Percentiles rank a stretch among this genome's conserved stretches.
These are phyloP conservation scores for Rachicladosporium sp. DNA, from an alignment of 2,329 filamentous ascomycete species.

Conservation along the genomic window DNA sequence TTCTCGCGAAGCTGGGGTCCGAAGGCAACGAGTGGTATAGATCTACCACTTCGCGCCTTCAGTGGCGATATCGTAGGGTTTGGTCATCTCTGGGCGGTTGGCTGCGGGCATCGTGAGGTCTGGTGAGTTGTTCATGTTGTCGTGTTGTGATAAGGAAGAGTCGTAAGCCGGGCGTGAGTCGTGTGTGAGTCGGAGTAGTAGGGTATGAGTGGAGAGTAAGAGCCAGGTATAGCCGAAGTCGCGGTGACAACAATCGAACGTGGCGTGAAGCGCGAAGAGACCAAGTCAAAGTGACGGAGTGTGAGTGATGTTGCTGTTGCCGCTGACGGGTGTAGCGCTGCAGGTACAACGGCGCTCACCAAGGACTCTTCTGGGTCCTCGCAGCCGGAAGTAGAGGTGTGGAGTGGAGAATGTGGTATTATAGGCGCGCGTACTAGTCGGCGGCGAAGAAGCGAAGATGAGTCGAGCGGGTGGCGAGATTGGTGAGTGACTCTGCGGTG, in stretches of 20 bases:
- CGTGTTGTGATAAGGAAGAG: not conserved
- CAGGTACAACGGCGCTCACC: conserved; percentile 7
- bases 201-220: too few species aligned
- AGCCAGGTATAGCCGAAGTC: too few species aligned
- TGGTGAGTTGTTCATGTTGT: not conserved
- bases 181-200: too few species aligned
- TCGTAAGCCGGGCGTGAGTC: too few species aligned
- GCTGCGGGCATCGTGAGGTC: not conserved
- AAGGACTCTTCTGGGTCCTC: conserved; percentile 6
- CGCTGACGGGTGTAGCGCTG: conserved; percentile 3
- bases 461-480: too few species aligned
- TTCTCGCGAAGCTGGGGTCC: conserved; percentile 4
- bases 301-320: conserved; percentile 2
- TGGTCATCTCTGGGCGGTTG: conserved; percentile 4
- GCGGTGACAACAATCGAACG: too few species aligned
- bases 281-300: conserved; percentile 2
- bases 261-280: too few species aligned
- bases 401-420: conserved; percentile 5
- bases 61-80: conserved; percentile 3
- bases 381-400: conserved; percentile 3
- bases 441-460: too few species aligned
- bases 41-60: conserved; percentile 3
- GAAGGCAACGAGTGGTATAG: conserved; percentile 1
- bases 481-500: too few species aligned
- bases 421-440: not conserved